A percentile compares a stretch with the other conserved stretches of the same genome.
These are phyloP conservation scores for Podospora bellae-mahoneyi DNA, from an alignment of 495 filamentous ascomycete species.

Conservation along the genomic window DNA sequence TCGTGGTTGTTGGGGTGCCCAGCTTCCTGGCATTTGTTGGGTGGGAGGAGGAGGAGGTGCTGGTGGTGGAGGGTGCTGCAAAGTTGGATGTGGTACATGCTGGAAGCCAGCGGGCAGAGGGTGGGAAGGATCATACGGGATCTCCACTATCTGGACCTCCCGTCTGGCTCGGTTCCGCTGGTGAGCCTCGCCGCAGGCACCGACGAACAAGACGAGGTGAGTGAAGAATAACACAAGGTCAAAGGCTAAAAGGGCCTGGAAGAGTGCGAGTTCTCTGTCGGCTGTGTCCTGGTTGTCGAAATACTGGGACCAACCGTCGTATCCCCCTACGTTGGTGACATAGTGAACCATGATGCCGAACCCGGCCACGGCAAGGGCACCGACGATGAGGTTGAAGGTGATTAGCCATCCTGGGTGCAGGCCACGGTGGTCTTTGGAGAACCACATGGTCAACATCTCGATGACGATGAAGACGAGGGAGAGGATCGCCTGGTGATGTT, in stretches of 20 bases:
- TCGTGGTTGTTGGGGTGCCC: not conserved
- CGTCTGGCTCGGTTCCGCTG: constrained; percentile 24
- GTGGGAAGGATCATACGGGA: constrained; percentile 14
- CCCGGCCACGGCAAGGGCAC: constrained; percentile 20
- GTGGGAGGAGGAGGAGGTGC: too few species aligned
- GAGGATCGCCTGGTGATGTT: constrained; percentile 27
- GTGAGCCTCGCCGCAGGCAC: constrained; percentile 44
- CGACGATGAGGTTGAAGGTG: constrained; percentile 37
- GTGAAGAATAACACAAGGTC: constrained; percentile 21
- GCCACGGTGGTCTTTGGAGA: constrained; percentile 26
- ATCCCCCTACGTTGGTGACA: not conserved
- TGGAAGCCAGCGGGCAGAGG: not conserved
- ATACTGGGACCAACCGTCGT: constrained; percentile 1
- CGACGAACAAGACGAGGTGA: constrained; percentile 43
- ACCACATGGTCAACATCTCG: constrained; percentile 34
- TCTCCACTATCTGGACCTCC: constrained; percentile 10
- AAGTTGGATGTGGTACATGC: not conserved
- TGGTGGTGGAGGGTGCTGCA: not conserved
- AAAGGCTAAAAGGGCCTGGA: constrained; percentile 24
- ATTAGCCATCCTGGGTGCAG: constrained; percentile 42
- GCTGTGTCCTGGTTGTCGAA: constrained; percentile 14
- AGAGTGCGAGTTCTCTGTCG: constrained; percentile 6
- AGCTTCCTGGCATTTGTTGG: too few species aligned
- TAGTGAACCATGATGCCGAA: constrained; percentile 23
- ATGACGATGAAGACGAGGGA: constrained; percentile 36